Evolutionary conservation across 1,284 basidiomycete genomes (phyloP).

Genomic region (Ustilago vetiveriae): DNA sequence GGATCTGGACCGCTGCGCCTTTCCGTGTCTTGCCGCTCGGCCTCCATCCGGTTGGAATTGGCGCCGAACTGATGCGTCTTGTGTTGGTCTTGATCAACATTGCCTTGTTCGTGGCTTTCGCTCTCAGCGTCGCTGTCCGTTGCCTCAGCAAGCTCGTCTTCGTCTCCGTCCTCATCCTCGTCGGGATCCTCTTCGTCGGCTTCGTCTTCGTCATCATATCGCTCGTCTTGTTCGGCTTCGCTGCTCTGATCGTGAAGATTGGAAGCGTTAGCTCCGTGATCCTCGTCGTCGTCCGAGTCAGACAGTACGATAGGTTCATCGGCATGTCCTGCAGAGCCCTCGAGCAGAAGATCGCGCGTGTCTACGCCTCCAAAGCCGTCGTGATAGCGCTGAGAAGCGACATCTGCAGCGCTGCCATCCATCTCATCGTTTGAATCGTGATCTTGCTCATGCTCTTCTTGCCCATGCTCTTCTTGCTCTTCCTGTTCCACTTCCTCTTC

Average conservation of each 20-base stretch:
- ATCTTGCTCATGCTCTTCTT: slow-evolving; percentile 1
- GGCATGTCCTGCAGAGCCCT: slow-evolving; percentile 33
- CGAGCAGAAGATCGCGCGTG: slow-evolving; percentile 22
- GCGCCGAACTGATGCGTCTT: not conserved
- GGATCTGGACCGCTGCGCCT: too few species aligned
- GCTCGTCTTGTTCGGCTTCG: slow-evolving; percentile 8
- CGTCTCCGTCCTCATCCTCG: slow-evolving; percentile 4
- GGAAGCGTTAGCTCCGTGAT: not conserved
- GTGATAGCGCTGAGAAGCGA: slow-evolving; percentile 1
- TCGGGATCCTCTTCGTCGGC: too few species aligned
- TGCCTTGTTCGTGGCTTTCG: not conserved
- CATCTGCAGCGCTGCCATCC: slow-evolving; percentile 2
- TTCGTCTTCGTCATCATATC: slow-evolving; percentile 3
- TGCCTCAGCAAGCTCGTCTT: slow-evolving; percentile 8
- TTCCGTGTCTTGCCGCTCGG: too few species aligned
- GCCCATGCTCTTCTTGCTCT: slow-evolving; percentile 1
- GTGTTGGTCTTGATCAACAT: not conserved
- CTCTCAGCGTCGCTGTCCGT: slow-evolving; percentile 1
- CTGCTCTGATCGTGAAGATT: not conserved
- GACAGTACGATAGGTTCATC: slow-evolving; percentile 46
- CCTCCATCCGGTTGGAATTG: not conserved
- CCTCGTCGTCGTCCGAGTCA: slow-evolving; percentile 32
- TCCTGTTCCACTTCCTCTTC: slow-evolving; percentile 1
- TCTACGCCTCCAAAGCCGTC: slow-evolving; percentile 10
- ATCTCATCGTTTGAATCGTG: slow-evolving; percentile 8